Evolutionary conservation across 31 red algal species (phyloP), one percentile per base, ranked within the genome.

Genomic region (Odonthalia washingtoniensis): DNA sequence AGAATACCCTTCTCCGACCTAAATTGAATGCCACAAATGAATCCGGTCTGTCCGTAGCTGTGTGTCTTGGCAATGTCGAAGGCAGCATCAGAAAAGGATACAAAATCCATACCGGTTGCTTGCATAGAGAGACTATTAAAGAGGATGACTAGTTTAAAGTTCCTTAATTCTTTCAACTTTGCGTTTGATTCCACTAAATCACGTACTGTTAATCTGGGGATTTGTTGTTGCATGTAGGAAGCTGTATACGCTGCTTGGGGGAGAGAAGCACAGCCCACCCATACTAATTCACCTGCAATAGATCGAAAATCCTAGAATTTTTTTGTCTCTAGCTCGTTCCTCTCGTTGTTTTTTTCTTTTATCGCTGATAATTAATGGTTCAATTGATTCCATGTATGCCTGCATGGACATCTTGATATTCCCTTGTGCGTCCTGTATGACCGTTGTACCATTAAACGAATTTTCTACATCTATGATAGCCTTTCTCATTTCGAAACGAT

Each of bases 11-110:
- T n/a, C n/a, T n/a, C n/a, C n/a, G n/a, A n/a, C n/a, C n/a, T n/a
- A n/a, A n/a, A n/a, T n/a, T n/a, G n/a, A n/a, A n/a, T n/a, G n/a
- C n/a, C n/a, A 43, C 18, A 46, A 1, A 75, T 44, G 49, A 75
- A 75, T 28, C 72, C 72, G 5, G 72, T 75, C 31, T 75, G 72
- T 75, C 72, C 72, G 18, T 75, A 75, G 1, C 49, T 3, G 14
- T 75, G 72, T 21, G 5, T 3, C 6, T 39, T 1, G 39, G 72
- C 14, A 3, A 75, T 38, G 30, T 75, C 49, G 39, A 75, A 75
- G 1, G 72, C 33, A 27, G 72, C 72, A 21, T 75, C 72, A 3
- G 72, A 75, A 45, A 75, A 75, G 5, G 72, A 75, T 4, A 75
- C 27, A 28, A 75, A 14, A 28, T 75, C 37, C n/a, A 44, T 44